Base-by-base conservation (phyloP, 1,284 basidiomycete genomes). In the Sanghuangporus baumii region DNA sequence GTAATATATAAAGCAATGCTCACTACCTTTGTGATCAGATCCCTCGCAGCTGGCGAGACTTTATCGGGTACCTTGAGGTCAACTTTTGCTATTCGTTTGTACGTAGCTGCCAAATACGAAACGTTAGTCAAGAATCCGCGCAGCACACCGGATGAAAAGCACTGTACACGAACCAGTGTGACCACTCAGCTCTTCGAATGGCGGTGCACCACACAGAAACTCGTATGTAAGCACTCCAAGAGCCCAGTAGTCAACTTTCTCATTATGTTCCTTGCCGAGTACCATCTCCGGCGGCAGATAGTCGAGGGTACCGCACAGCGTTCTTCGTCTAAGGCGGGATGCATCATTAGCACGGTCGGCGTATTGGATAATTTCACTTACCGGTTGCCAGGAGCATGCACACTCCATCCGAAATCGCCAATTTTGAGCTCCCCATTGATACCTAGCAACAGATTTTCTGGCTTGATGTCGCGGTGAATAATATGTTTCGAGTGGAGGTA, bases 221-320 rank as follows among this genome's bases (percentile, higher is more conserved):
- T 99, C 97, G 74, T 94, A 99, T 1, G 89, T 92, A 63, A 99
- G 80, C 4, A 99, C 96, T 48, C 97, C 97, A 9, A 99, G 79
- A 0, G 97, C 96, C 97, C 97, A 99, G 59, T 96, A 83, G 70
- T 99, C 97, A 38, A 97, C 95, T 70, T 88, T 89, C 71, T 94
- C 92, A 52, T 83, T 88, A 70, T 97, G 94, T 65, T 89, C 89
- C 67, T 83, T 88, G 0, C 89, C 89, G 69, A 98, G 94, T 12
- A 99, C 91, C 97, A 99, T 99, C 79, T 99, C 97, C 12, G 97
- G 97, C 0, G 97, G 96, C 1, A 99, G 83, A 72, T 99, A 99
- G 74, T 99, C 97, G 55, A 98, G 78, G 3, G 97, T 99, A 3
- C 96, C 96, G 70, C 96, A 98, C 3, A 98, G 81, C 0, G 95